Base-by-base conservation (phyloP, 2,329 filamentous ascomycete species). In the Arthrinium phaeospermum region DNA sequence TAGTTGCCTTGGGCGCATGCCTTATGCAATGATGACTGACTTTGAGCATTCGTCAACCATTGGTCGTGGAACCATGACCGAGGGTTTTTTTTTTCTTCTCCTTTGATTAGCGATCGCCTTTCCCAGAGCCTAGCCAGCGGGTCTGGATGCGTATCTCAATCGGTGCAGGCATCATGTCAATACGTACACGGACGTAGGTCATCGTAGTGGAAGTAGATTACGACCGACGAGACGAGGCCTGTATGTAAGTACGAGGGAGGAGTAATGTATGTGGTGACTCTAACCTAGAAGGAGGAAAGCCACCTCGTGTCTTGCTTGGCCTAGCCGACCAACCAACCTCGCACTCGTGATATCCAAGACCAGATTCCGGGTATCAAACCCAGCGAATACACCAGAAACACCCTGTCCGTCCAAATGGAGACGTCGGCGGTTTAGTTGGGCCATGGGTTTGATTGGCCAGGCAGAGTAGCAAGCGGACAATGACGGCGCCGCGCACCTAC, bases 81-180 rank as follows among this genome's bases (percentile, higher is more conserved):
- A 64, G 57, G 22, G 6, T 41, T 34, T 12, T 64, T 22, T 47
- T 49, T n/a, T n/a, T 46, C 19, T 46, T 22, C 7, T 46, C n/a
- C 10, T 49, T 37, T 64, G 34, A 64, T 64, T 64, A 64, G 57
- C 57, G 57, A 64, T 64, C 34, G 57, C n/a, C 57, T 64, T 53
- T 53, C 5, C 57, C 12, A 41, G 19, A 41, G 34, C 16, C 57
- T 64, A 24, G 57, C 57, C 34, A n/a, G 57, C 57, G 57, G 57
- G 57, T 64, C 57, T n/a, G 22, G 57, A 2, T 64, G 57, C 57
- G 30, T 64, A 37, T 64, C 57, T 61, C 14, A 49, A 49, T 49
- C 46, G 46, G 46, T 57, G 51, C 51, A 57, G 16, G 27, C 27
- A 57, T 57, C 27, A 57, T 57, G 51, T 34, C 37, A 57, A 30